These are phyloP conservation scores for Penicillium janthinellum DNA, from an alignment of 2,329 filamentous ascomycete species.

Conservation along the genomic window DNA sequence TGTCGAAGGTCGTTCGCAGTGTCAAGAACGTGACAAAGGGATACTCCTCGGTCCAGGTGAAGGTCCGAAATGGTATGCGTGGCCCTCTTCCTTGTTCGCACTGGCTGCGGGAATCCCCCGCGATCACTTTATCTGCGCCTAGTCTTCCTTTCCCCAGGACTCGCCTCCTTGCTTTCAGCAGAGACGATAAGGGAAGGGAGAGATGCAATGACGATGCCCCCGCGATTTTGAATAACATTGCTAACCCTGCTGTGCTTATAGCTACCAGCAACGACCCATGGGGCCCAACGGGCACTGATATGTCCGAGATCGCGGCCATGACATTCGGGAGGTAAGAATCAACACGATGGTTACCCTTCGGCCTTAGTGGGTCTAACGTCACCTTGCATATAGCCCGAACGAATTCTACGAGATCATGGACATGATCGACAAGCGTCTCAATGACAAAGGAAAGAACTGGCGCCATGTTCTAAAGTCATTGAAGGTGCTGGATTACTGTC, in stretches of 20 bases:
- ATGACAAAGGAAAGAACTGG: slow-evolving; percentile 99
- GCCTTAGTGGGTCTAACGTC: slow-evolving; percentile 10
- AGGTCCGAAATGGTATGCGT: slow-evolving; percentile 89
- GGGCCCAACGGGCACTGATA: slow-evolving; percentile 96
- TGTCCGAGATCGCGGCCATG: slow-evolving; percentile 97
- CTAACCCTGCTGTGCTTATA: slow-evolving; percentile 46
- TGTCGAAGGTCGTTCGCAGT: slow-evolving; percentile 97
- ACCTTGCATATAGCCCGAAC: slow-evolving; percentile 65
- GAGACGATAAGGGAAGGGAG: neutral
- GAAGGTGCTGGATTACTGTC: slow-evolving; percentile 96
- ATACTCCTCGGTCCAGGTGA: slow-evolving; percentile 94
- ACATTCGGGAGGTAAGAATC: slow-evolving; percentile 88
- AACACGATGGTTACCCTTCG: neutral
- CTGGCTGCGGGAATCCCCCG: neutral
- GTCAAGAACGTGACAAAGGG: slow-evolving; percentile 99
- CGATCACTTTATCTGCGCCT: neutral
- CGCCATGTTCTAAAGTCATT: slow-evolving; percentile 95
- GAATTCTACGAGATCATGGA: slow-evolving; percentile 99
- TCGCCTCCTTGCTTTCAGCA: slow-evolving; percentile 5
- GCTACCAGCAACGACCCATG: slow-evolving; percentile 98
- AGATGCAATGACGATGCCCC: slow-evolving; percentile 1
- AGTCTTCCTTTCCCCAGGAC: slow-evolving; percentile 1
- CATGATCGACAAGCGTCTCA: slow-evolving; percentile 97
- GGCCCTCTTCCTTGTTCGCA: neutral
- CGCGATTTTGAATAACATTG: slow-evolving; percentile 1